Evolutionary conservation across 1,284 basidiomycete species (phyloP), one percentile per base, ranked within the genome.

Genomic region (Rhodotorula sp.): DNA sequence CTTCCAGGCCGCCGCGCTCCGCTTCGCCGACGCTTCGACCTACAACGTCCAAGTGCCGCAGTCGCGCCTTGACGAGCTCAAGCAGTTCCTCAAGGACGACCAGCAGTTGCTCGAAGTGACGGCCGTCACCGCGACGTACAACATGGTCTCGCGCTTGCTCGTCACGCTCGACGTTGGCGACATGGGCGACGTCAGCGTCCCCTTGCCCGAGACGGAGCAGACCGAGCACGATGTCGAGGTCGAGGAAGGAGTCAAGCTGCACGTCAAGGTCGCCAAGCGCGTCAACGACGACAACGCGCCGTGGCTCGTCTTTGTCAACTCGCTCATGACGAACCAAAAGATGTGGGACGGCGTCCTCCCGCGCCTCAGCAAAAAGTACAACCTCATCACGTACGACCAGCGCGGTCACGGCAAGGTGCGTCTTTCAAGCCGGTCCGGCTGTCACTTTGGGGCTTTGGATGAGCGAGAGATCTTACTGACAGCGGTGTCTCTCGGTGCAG

Each of bases 91-190:
- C 48, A 76, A 77, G 58, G 78, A 77, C 48, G 77, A 79, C 23
- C 79, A 80, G 65, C 80, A 82, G 67, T 67, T 83, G 28, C 75
- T 81, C 50, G 82, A 83, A 72, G 81, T 80, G 4, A 79, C 80
- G 12, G 80, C 81, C 21, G 81, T 81, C 15, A 77, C 79, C 1
- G 81, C 82, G 23, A 80, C 80, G 6, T 83, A 83, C 79, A 83
- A 83, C 77, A 82, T 83, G 81, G 82, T 83, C 45, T 82, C 81
- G 1, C 78, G 82, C 38, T 79, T 83, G 65, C 79, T 83, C 50
- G 80, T 83, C 59, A 80, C 81, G 4, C 75, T 82, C 63, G 81
- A 83, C 66, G 80, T 83, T 28, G 82, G 80, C 64, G 81, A 82
- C 71, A 76, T 80, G 60, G 79, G 79, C 28, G 67, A 78, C 34